Evolutionary conservation across 2,329 filamentous ascomycete species (phyloP), one percentile per base, ranked within the genome.

Genomic region (Botrytis sinoallii): DNA sequence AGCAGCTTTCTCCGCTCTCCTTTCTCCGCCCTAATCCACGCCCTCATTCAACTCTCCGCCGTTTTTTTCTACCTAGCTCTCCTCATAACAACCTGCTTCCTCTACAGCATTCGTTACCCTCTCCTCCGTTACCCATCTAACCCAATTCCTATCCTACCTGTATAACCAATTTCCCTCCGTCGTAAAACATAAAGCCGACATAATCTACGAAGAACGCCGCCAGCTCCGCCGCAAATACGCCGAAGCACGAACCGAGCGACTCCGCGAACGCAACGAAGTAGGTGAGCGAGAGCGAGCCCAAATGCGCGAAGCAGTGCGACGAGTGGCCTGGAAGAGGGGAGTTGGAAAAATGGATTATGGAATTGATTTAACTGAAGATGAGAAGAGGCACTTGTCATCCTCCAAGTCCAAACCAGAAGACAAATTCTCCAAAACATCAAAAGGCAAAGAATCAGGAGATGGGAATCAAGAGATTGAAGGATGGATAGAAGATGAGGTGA

Each of bases 271-370:
- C 16, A 69, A 55, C 10, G 35, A 35, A 9, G 40, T 68, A 0
- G 71, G 71, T 0, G 66, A 44, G 29, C 67, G 59, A 40, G 71
- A 69, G n/a, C 60, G n/a, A 25, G 63, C 42, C 6, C 71, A 72
- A 20, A 69, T 72, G 18, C n/a, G 66, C 3, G 71, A 72, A 32
- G 71, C 71, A 8, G 48, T 69, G 55, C 29, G 64, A 38, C 59
- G 55, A 25, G 55, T 72, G 1, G 71, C 52, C 3, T 72, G 71
- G 71, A 72, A 72, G 42, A 68, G 71, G 18, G 48, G 71, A 16
- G 42, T 72, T 2, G 71, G 71, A 18, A 69, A 48, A 14, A 69
- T 72, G 71, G 71, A 72, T 40, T 72, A 69, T 52, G 71, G 71
- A 0, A 69, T 32, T 52, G 64, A 72, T 61, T 48, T 72, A 20